Conservation (phyloP, 2,329 filamentous ascomycete genomes). For the Pseudocercospora macadamiae region DNA sequence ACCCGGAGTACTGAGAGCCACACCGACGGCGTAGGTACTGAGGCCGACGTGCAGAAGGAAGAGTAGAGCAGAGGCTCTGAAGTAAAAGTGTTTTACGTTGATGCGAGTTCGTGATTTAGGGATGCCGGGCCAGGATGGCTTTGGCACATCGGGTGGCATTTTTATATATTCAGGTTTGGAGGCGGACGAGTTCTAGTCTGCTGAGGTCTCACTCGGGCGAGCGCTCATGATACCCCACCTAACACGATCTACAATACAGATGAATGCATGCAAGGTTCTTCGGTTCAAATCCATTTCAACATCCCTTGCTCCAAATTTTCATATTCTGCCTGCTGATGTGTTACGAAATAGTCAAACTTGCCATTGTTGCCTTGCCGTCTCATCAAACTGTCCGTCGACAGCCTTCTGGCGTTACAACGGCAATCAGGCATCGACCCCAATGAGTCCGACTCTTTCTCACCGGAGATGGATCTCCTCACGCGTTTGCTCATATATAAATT, state of each 20-base stretch:
- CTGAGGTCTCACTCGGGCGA: not conserved
- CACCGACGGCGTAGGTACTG: slow-evolving; percentile 38
- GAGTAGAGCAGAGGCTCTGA: slow-evolving; percentile 8
- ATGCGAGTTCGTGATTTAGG: not conserved
- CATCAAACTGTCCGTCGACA: too few species aligned
- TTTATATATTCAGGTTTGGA: not conserved
- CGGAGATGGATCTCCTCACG: too few species aligned
- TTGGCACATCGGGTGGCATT: not conserved
- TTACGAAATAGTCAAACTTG: not conserved
- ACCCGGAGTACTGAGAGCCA: slow-evolving; percentile 35
- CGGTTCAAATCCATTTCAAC: not conserved
- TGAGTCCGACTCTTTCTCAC: too few species aligned
- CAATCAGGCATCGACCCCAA: not conserved
- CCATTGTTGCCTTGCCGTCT: not conserved
- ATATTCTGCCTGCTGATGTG: not conserved
- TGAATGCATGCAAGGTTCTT: slow-evolving; percentile 2
- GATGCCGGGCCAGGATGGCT: not conserved
- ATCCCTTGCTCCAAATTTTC: not conserved
- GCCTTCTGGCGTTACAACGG: too few species aligned
- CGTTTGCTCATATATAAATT: too few species aligned
- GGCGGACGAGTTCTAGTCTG: not conserved
- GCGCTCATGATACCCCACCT: not conserved
- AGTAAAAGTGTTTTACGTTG: not conserved
- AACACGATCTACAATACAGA: not conserved
- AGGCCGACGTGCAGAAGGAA: slow-evolving; percentile 11